phyloP scores from a whole-genome alignment of 352 stramenopile species.

The Pythium insidiosum region DNA sequence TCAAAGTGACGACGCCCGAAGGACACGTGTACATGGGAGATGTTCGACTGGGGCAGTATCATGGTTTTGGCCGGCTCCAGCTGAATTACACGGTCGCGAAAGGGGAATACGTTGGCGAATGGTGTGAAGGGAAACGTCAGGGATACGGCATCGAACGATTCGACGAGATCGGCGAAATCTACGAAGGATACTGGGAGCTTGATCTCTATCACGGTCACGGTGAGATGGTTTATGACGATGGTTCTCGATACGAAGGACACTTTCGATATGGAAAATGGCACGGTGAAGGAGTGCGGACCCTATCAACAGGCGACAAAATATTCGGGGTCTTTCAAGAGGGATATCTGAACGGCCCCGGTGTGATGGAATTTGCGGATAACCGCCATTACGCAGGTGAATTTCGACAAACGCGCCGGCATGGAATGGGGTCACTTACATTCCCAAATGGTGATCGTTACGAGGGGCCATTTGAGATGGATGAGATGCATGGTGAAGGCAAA shows the following conservation, averaged over 20 bases:
- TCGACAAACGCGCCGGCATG: slow-evolving; percentile 48
- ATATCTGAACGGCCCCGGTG: slow-evolving; percentile 39
- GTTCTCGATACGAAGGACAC: slow-evolving; percentile 49
- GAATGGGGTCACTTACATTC: slow-evolving; percentile 75
- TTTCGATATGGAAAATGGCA: slow-evolving; percentile 73
- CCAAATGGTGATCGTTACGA: slow-evolving; percentile 87
- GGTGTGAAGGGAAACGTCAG: slow-evolving; percentile 66
- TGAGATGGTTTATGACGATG: slow-evolving; percentile 59
- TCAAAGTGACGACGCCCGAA: slow-evolving; percentile 41
- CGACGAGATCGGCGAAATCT: slow-evolving; percentile 61
- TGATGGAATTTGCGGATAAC: slow-evolving; percentile 64
- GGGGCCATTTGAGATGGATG: slow-evolving; percentile 79
- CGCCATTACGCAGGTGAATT: slow-evolving; percentile 66
- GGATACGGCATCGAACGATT: slow-evolving; percentile 79
- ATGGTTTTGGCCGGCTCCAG: slow-evolving; percentile 62
- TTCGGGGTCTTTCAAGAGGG: slow-evolving; percentile 45
- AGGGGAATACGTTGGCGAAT: slow-evolving; percentile 79
- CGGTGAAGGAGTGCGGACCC: slow-evolving; percentile 48
- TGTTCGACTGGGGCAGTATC: slow-evolving; percentile 47
- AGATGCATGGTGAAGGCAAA: slow-evolving; percentile 80
- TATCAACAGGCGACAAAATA: slow-evolving; percentile 53
- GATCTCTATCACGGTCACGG: slow-evolving; percentile 64
- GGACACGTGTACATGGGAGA: slow-evolving; percentile 46
- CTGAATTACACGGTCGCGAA: slow-evolving; percentile 49
- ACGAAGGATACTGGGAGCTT: slow-evolving; percentile 68